Evolutionary conservation across 2,329 filamentous ascomycete species (phyloP).

Genomic region (Drechmeria coniospora): DNA sequence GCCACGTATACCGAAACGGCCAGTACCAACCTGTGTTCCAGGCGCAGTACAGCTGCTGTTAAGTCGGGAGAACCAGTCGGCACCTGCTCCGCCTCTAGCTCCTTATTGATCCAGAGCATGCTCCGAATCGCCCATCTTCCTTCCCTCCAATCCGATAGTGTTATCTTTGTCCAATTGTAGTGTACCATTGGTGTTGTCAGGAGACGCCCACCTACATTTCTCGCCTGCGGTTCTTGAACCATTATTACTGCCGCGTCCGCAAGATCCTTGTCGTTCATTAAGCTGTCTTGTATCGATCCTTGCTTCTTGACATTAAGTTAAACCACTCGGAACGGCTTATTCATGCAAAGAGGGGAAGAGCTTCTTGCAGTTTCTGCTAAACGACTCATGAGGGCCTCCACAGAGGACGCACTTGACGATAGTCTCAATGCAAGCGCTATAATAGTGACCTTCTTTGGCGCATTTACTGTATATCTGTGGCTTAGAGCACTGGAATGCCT

Average conservation of each 20-base stretch:
- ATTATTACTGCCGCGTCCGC: conserved; percentile 4
- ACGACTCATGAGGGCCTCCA: conserved; percentile 8
- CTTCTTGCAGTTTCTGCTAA: conserved; percentile 8
- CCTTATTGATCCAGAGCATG: conserved; percentile 7
- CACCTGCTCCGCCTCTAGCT: conserved; percentile 6
- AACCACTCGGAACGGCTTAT: conserved; percentile 6
- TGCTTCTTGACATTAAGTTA: conserved; percentile 7
- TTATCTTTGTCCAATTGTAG: conserved; percentile 7
- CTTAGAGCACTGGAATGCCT: conserved; percentile 13
- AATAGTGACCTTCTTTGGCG: conserved; percentile 8
- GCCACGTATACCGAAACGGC: background rate
- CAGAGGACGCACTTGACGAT: conserved; percentile 8
- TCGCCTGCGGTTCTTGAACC: conserved; percentile 7
- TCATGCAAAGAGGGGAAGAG: conserved; percentile 8
- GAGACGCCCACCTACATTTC: conserved; percentile 4
- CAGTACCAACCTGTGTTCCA: background rate
- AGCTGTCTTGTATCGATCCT: conserved; percentile 5
- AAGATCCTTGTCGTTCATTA: conserved; percentile 8
- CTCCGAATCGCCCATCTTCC: conserved; percentile 7
- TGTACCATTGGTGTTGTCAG: conserved; percentile 7
- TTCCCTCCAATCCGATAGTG: too few relatives aligned
- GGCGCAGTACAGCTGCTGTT: background rate
- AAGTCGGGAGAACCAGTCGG: conserved; percentile 3
- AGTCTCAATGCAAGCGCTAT: conserved; percentile 6
- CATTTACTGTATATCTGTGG: conserved; percentile 6